Base-by-base conservation (phyloP, 768 basidiomycete species). In the Agrocybe praecox region DNA sequence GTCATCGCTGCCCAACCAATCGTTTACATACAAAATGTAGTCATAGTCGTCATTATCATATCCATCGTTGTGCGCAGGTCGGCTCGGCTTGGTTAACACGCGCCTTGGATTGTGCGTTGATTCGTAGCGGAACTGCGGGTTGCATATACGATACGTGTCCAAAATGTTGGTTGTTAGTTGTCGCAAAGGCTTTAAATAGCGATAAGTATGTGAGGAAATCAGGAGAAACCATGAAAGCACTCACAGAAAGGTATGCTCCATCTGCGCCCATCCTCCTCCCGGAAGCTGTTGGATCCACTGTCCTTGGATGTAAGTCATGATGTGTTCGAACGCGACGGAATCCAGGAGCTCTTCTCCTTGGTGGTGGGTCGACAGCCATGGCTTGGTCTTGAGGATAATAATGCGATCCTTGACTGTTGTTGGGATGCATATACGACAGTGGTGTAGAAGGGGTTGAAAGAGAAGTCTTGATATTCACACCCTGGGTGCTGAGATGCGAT, bases 11-110 rank as follows among this genome's bases (percentile, higher is more conserved):
- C 97, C 97, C 56, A 99, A 76, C 80, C 94, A 95, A 67, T 99
- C 97, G 68, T 99, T 99, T 69, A 99, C 97, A 72, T 98, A 99
- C 56, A 99, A 84, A 66, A 99, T 98, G 67, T 99, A 99, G 70
- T 99, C 97, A 66, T 95, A 96, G 72, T 99, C 97, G 65, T 98
- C 96, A 65, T 99, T 99, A 74, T 99, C 97, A 63, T 88, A 97
- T 1, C 96, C 96, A 58, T 98, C 96, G 71, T 99, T 99, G 70
- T 96, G 92, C 0, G 85, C 82, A 0, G 95, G 92, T 70, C 97
- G 97, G 77, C 92, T 94, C 18, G 97, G 97, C 72, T 99, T 99
- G 21, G 97, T 99, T 56, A 99, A 80, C 17, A 99, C 97, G 49
- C 97, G 86, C 47, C 97, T 84, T 6, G 97, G 97, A 74, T 99